Evolutionary conservation across 2,329 filamentous ascomycete species (phyloP).

Genomic region (Xylariaceae sp.): DNA sequence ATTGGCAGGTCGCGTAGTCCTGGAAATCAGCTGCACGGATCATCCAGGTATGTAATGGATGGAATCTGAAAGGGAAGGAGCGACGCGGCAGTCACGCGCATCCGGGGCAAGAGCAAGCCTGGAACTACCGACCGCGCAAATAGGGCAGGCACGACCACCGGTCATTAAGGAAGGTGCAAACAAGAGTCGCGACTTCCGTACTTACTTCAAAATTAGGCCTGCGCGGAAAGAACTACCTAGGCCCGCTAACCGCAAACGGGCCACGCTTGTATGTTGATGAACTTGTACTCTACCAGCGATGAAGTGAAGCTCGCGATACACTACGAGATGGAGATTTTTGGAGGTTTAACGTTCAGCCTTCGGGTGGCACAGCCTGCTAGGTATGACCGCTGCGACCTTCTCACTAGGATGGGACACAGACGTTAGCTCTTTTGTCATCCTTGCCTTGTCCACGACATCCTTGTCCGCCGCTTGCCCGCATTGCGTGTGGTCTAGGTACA

Average conservation of each 20-base stretch:
- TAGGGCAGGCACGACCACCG: neutral
- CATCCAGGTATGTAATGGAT: neutral
- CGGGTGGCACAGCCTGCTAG: slow-evolving; percentile 1
- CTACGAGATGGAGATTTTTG: slow-evolving; percentile 13
- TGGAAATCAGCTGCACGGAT: too few species aligned
- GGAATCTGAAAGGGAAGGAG: neutral
- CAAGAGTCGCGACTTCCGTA: neutral
- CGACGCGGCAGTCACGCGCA: neutral
- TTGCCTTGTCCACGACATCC: neutral
- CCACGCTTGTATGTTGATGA: slow-evolving; percentile 1
- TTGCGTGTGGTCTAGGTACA: neutral
- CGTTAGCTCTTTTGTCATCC: neutral
- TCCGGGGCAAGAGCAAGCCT: neutral
- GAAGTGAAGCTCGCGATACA: slow-evolving; percentile 6
- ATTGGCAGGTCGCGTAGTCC: too few species aligned
- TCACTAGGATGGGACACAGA: neutral
- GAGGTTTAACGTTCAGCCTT: slow-evolving; percentile 13
- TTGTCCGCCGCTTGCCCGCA: neutral
- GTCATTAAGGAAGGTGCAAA: slow-evolving; percentile 1
- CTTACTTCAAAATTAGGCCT: slow-evolving; percentile 4
- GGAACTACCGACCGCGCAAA: neutral
- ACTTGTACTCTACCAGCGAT: neutral
- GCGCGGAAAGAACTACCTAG: neutral
- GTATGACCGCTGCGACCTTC: neutral
- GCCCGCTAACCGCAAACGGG: neutral